phyloP scores from a whole-genome alignment of 768 basidiomycete species.

The Rhizopogon rudus region DNA sequence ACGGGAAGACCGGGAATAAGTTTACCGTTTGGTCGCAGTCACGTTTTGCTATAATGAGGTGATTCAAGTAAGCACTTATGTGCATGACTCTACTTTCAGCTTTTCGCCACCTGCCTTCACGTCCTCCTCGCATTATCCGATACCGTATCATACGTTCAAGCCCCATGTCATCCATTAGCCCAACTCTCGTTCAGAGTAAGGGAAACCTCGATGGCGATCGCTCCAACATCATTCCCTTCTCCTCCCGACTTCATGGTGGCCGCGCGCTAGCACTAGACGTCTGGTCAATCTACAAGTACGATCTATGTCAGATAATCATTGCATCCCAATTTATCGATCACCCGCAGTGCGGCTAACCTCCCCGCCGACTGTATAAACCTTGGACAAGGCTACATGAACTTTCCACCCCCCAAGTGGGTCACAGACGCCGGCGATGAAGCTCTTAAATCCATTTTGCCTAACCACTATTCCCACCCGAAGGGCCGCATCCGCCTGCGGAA shows the following conservation, averaged over 20 bases:
- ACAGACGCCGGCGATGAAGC: constrained; percentile 69
- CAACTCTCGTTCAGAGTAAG: neutral
- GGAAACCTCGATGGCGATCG: constrained; percentile 26
- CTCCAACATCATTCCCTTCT: constrained; percentile 56
- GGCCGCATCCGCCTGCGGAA: constrained; percentile 84
- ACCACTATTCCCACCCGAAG: constrained; percentile 90
- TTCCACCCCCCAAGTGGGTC: constrained; percentile 78
- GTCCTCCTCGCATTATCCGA: neutral
- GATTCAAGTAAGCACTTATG: no score
- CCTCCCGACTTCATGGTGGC: constrained; percentile 69
- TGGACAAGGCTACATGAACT: constrained; percentile 95
- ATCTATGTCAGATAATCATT: constrained; percentile 4
- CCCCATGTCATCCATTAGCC: neutral
- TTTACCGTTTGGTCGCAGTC: no score
- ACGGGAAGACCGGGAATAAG: no score
- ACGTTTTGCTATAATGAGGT: no score
- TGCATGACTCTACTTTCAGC: neutral
- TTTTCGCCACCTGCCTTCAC: constrained; percentile 1
- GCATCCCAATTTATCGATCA: neutral
- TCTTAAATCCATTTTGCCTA: constrained; percentile 52
- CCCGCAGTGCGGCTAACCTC: constrained; percentile 72
- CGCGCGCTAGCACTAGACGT: constrained; percentile 80
- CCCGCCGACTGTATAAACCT: constrained; percentile 93
- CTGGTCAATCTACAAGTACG: constrained; percentile 87
- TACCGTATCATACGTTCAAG: neutral